Conservation (phyloP, 768 basidiomycete genomes). For the Tricholoma sp. region DNA sequence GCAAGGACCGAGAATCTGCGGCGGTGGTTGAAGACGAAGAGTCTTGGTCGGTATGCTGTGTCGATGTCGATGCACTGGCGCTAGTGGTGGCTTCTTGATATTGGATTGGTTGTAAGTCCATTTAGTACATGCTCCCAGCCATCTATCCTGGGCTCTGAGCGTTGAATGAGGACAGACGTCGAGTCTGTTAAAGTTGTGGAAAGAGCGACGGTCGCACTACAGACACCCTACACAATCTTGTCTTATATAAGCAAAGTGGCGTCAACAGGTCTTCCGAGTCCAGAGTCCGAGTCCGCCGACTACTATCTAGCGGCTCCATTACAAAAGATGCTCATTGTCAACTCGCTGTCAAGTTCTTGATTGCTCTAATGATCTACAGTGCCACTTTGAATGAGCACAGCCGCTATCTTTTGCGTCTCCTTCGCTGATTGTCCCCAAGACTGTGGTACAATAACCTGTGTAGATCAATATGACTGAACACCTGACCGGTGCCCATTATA, state of each 20-base stretch:
- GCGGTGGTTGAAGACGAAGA: conserved; percentile 30
- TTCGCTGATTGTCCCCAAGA: conserved; percentile 16
- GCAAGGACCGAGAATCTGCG: conserved; percentile 53
- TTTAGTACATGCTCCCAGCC: conserved; percentile 87
- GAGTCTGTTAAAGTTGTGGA: conserved; percentile 25
- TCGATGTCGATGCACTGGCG: conserved; percentile 46
- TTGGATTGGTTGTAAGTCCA: conserved; percentile 80
- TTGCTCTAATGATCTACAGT: conserved; percentile 42
- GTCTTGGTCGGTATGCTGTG: conserved; percentile 37
- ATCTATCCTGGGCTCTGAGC: conserved; percentile 57
- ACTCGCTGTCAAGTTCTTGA: neutral
- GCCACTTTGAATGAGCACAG: conserved; percentile 58
- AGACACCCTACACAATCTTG: conserved; percentile 29
- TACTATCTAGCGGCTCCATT: neutral
- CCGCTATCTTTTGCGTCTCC: conserved; percentile 66
- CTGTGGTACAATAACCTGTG: too few species aligned
- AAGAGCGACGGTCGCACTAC: conserved; percentile 23
- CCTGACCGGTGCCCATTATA: too few species aligned
- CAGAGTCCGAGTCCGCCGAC: too few species aligned
- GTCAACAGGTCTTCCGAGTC: conserved; percentile 15
- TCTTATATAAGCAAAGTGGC: conserved; percentile 46
- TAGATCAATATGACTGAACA: too few species aligned
- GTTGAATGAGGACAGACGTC: conserved; percentile 28
- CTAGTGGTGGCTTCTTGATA: conserved; percentile 67
- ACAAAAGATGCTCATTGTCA: neutral